Percentiles rank a stretch among this genome's conserved stretches.
These are phyloP conservation scores for Aspergillus puulaauensis DNA, from an alignment of 2,329 filamentous ascomycete genomes.

Conservation along the genomic window DNA sequence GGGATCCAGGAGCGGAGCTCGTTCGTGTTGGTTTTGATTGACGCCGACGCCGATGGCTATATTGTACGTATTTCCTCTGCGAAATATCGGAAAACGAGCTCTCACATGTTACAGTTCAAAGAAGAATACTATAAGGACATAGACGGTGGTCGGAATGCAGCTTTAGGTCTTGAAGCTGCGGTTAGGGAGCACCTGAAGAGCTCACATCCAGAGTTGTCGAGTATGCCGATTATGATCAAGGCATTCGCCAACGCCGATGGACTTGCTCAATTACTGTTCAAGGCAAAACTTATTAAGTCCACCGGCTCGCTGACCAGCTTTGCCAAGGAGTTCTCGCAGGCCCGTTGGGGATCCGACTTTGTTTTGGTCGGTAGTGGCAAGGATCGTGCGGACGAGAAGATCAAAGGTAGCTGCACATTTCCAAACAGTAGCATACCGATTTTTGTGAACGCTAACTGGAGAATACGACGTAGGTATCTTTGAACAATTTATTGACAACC, in stretches of 20 bases:
- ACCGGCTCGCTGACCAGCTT: background rate
- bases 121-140: background rate
- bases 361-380: background rate
- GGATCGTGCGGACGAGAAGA: background rate
- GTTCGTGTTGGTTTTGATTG: background rate
- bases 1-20: background rate
- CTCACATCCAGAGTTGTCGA: background rate
- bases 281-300: background rate
- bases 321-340: background rate
- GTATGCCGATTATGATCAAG: background rate
- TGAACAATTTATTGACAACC: background rate
- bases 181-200: background rate
- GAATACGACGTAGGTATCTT: background rate
- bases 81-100: background rate
- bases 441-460: background rate
- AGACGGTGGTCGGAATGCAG: background rate
- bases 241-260: background rate
- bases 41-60: background rate
- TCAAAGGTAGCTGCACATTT: background rate
- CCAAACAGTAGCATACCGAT: background rate
- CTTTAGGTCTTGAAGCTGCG: background rate
- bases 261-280: background rate
- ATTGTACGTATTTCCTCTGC: background rate
- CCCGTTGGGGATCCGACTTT: background rate
- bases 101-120: background rate